Evolutionary conservation across 2,329 filamentous ascomycete genomes (phyloP).

Genomic region (Epicoccum nigrum): DNA sequence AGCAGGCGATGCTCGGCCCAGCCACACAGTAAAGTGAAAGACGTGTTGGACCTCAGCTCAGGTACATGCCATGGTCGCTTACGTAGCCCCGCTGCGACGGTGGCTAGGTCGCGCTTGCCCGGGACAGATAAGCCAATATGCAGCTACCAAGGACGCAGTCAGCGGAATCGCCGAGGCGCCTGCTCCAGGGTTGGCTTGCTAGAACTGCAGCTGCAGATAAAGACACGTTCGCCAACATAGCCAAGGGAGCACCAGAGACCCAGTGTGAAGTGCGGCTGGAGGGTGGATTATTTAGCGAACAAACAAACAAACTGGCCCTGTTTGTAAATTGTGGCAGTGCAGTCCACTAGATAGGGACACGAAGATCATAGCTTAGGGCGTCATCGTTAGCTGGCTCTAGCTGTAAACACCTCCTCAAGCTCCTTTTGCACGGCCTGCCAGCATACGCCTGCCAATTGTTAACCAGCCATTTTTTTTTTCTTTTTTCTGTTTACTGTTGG

Average conservation of each 20-base stretch:
- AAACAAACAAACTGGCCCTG: not conserved
- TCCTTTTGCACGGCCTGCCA: slow-evolving; percentile 3
- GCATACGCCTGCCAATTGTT: not conserved
- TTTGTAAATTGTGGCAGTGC: slow-evolving; percentile 8
- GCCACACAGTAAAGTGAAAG: not conserved
- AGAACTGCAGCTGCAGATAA: slow-evolving; percentile 10
- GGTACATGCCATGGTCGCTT: too few relatives aligned
- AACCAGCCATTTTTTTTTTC: slow-evolving; percentile 5
- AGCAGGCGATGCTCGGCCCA: not conserved
- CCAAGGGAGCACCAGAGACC: not conserved
- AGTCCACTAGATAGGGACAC: slow-evolving; percentile 1
- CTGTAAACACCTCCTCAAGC: slow-evolving; percentile 9
- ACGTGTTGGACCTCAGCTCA: not conserved
- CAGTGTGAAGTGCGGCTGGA: not conserved
- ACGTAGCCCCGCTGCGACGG: not conserved
- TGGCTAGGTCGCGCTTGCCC: not conserved
- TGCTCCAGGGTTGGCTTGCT: slow-evolving; percentile 1
- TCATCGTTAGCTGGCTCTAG: slow-evolving; percentile 6
- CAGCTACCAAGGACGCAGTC: not conserved
- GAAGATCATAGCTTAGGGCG: not conserved
- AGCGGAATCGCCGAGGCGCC: slow-evolving; percentile 15
- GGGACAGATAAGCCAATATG: not conserved
- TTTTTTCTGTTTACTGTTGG: not conserved
- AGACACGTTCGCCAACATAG: not conserved
- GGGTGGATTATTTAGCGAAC: not conserved